These are phyloP conservation scores for Knoxdaviesia proteae DNA, from an alignment of 2,329 filamentous ascomycete species.

Conservation along the genomic window DNA sequence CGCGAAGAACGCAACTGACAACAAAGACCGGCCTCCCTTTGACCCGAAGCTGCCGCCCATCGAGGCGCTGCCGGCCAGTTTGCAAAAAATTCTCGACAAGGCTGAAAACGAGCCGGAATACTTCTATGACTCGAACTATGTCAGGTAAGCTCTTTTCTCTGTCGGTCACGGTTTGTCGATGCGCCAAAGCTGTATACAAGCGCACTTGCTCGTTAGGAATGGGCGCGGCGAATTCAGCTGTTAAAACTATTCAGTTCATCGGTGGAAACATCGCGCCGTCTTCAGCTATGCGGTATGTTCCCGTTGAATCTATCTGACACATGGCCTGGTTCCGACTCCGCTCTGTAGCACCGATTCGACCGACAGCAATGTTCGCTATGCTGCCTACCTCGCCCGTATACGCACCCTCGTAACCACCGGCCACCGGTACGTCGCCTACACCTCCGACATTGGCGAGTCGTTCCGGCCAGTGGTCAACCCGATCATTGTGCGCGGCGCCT, in stretches of 20 bases:
- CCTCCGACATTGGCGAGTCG: constrained; percentile 86
- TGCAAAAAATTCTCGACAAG: constrained; percentile 37
- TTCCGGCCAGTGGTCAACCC: constrained; percentile 88
- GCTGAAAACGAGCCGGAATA: constrained; percentile 40
- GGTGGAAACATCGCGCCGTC: no score
- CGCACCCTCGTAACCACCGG: constrained; percentile 76
- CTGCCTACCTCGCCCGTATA: constrained; percentile 70
- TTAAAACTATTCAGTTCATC: no score
- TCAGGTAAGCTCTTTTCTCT: constrained; percentile 2
- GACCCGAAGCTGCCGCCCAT: constrained; percentile 25
- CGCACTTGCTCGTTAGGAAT: not conserved
- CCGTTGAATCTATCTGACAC: no score
- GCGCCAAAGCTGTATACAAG: not conserved
- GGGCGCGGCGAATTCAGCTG: no score
- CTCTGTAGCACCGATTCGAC: constrained; percentile 49
- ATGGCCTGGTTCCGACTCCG: no score
- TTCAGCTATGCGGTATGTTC: no score
- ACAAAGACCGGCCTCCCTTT: constrained; percentile 10
- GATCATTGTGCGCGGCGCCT: constrained; percentile 58
- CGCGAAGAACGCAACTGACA: no score
- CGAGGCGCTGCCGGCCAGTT: constrained; percentile 29
- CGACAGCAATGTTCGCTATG: constrained; percentile 72
- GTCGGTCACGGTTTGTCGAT: not conserved
- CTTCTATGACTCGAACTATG: constrained; percentile 16
- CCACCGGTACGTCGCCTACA: constrained; percentile 93